Evolutionary conservation across 1,284 basidiomycete species (phyloP), one percentile per base, ranked within the genome.

Genomic region (Moesziomyces sp.): DNA sequence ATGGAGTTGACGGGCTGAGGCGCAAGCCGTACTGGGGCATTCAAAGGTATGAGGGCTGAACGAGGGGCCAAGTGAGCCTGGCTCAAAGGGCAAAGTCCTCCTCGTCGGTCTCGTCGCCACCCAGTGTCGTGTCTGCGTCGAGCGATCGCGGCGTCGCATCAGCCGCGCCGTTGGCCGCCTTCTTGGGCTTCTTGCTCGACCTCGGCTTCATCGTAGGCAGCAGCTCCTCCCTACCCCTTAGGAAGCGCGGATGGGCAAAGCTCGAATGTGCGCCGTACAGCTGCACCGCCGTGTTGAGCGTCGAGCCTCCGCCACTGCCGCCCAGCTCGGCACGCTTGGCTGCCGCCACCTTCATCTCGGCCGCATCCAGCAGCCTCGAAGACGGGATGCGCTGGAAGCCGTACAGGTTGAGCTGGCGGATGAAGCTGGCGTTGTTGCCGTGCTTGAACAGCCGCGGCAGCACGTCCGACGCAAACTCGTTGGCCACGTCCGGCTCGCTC

Each of bases 321-420:
- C 60, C 56, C 26, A 61, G 40, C 56, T 74, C 60, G 55, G 64
- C 63, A 3, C 71, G 57, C 24, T 63, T 66, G 21, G 64, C 67
- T 0, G 62, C 64, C 8, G 82, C 77, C 11, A 76, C 74, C 55
- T 75, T 78, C 56, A 75, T 73, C 63, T 84, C 82, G 5, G 74
- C 69, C 5, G 67, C 55, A 43, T 83, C 79, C 18, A 84, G 58
- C 24, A 82, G 55, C 19, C 82, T 71, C 28, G 80, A 81, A 16
- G 79, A 80, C 0, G 81, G 79, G 18, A 84, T 79, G 24, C 82
- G 68, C 56, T 84, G 82, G 71, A 84, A 84, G 9, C 82, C 81
- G 56, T 83, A 83, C 51, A 84, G 57, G 56, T 84, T 84, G 50
- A 84, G 72, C 59, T 84, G 82, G 2, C 82, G 74, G 40, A 84